Conservation (phyloP, 371 early-diverging fungal species). For the Chytridium lagenaria region DNA sequence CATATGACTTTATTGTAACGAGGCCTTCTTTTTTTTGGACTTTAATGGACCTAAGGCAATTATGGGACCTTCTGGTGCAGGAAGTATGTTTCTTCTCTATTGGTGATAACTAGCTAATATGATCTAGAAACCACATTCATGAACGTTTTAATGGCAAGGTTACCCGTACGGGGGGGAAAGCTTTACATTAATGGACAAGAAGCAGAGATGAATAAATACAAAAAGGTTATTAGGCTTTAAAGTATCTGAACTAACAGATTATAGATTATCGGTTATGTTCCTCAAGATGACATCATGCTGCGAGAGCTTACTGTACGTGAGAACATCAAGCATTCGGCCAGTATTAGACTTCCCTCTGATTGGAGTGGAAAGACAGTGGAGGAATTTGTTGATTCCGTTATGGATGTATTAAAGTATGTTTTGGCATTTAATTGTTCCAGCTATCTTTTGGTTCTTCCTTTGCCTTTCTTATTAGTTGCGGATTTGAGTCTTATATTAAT, state of each 20-base stretch:
- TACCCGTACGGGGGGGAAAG: slow-evolving; percentile 57
- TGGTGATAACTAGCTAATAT: slow-evolving; percentile 40
- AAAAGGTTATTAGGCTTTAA: slow-evolving; percentile 49
- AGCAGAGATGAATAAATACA: slow-evolving; percentile 63
- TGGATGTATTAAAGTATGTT: slow-evolving; percentile 7
- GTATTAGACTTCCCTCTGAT: slow-evolving; percentile 71
- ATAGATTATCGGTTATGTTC: slow-evolving; percentile 59
- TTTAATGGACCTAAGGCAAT: slow-evolving; percentile 61
- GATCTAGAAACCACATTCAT: slow-evolving; percentile 41
- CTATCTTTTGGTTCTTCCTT: background rate
- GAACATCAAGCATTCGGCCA: slow-evolving; percentile 81
- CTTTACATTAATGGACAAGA: slow-evolving; percentile 69
- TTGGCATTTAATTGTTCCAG: background rate
- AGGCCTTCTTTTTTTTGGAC: background rate
- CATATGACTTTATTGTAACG: too few relatives aligned
- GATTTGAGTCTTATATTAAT: too few relatives aligned
- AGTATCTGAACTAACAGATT: too few relatives aligned
- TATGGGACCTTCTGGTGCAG: slow-evolving; percentile 83
- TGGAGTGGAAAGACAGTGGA: slow-evolving; percentile 61
- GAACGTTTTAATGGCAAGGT: slow-evolving; percentile 54
- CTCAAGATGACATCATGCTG: slow-evolving; percentile 83
- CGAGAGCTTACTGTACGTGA: slow-evolving; percentile 82
- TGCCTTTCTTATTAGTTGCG: too few relatives aligned
- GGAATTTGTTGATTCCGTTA: slow-evolving; percentile 47
- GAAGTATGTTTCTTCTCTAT: slow-evolving; percentile 53